A percentile compares a stretch with the other conserved stretches of the same genome.
Evolutionary conservation across 768 basidiomycete genomes (phyloP).

Genomic region (Lentinus tigrinus): DNA sequence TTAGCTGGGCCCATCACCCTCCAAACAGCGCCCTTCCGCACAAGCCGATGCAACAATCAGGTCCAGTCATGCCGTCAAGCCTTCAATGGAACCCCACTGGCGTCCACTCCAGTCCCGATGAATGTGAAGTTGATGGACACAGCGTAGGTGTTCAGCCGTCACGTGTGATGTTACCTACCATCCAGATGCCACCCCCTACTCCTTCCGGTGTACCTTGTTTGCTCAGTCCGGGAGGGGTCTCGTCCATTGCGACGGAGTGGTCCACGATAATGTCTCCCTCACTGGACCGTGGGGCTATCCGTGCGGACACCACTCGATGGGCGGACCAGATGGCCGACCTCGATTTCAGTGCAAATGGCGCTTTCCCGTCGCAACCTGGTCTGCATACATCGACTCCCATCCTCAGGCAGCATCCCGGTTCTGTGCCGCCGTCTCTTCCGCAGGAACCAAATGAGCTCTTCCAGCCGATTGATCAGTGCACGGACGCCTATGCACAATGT

Average conservation of each 20-base stretch:
- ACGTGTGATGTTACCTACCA: no score
- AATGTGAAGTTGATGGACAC: neutral
- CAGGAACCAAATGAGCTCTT: no score
- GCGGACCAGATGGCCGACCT: constrained; percentile 12
- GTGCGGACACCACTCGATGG: neutral
- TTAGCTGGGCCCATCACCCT: constrained; percentile 76
- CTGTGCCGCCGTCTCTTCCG: no score
- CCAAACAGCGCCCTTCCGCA: constrained; percentile 8
- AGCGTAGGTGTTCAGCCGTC: neutral
- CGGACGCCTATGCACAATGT: no score
- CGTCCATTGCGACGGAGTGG: neutral
- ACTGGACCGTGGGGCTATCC: neutral
- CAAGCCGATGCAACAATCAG: neutral
- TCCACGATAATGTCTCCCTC: neutral
- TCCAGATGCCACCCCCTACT: neutral
- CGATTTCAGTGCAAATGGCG: neutral
- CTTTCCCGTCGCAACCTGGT: no score
- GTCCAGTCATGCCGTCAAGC: neutral
- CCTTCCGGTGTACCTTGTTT: neutral
- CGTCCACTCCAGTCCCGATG: neutral
- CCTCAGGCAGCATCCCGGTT: no score
- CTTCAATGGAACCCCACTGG: neutral
- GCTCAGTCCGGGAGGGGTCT: neutral
- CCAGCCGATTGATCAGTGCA: no score
- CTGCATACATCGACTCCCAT: neutral